A percentile compares a stretch with the other conserved stretches of the same genome.
Conservation (phyloP, 345 rosid species). For the Populus deltoides region DNA sequence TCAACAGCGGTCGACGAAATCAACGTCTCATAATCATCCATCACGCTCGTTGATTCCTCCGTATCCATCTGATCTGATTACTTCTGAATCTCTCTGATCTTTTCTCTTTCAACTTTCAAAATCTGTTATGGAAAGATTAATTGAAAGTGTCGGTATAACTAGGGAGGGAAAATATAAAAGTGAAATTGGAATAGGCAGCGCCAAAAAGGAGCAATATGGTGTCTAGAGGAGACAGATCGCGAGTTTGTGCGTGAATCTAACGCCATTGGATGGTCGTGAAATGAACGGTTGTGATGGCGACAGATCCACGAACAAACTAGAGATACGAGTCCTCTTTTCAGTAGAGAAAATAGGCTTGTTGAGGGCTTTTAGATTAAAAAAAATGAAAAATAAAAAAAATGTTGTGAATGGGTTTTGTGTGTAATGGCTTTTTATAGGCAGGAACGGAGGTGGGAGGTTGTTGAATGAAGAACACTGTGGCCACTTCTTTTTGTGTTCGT, state of each 20-base stretch:
- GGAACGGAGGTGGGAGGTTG: background rate
- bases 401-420: conserved; percentile 15
- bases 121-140: background rate
- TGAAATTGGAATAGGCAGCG: conserved; percentile 2
- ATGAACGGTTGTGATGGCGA: conserved; percentile 26
- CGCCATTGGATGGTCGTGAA: background rate
- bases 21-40: conserved; percentile 54
- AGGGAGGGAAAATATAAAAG: conserved; percentile 1
- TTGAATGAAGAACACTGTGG: background rate
- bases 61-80: conserved; percentile 25
- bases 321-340: conserved; percentile 6
- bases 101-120: background rate
- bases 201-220: background rate
- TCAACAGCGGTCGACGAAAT: conserved; percentile 67
- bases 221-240: conserved; percentile 18
- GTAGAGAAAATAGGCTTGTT: background rate
- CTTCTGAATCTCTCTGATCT: background rate
- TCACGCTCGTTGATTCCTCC: conserved; percentile 12
- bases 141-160: background rate
- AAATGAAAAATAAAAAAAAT: conserved; percentile 19
- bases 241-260: conserved; percentile 43
- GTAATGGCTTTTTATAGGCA: background rate
- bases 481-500: background rate
- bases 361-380: background rate
- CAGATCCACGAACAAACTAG: conserved; percentile 30